Evolutionary conservation across 73 alveolate genomes (phyloP).

Genomic region (Paramecium sonneborni): DNA sequence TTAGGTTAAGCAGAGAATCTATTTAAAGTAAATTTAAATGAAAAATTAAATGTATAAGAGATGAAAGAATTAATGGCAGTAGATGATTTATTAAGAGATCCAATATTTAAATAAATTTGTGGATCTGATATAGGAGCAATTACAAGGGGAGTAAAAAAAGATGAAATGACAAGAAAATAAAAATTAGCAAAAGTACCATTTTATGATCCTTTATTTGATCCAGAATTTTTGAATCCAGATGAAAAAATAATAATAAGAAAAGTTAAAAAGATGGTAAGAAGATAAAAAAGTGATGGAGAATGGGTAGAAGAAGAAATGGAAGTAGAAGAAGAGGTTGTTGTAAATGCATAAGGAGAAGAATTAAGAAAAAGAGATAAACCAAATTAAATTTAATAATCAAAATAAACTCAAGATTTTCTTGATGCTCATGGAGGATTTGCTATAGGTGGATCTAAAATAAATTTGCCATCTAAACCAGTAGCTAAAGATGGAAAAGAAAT

Average conservation of each 20-base stretch:
- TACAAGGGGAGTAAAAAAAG: conserved; percentile 50
- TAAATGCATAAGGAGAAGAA: conserved; percentile 55
- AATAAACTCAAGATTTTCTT: conserved; percentile 33
- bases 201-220: conserved; percentile 68
- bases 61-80: conserved; percentile 46
- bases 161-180: conserved; percentile 57
- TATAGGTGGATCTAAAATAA: conserved; percentile 65
- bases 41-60: conserved; percentile 60
- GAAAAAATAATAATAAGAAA: conserved; percentile 54
- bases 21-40: conserved; percentile 49
- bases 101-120: conserved; percentile 56
- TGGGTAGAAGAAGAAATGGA: conserved; percentile 71
- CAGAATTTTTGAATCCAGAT: conserved; percentile 59
- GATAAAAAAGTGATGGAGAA: conserved; percentile 59
- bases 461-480: conserved; percentile 54
- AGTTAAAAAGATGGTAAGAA: conserved; percentile 59
- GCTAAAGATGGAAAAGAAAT: conserved; percentile 60
- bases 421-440: conserved; percentile 69
- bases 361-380: conserved; percentile 64
- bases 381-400: background rate
- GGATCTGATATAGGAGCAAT: conserved; percentile 58
- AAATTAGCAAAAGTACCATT: conserved; percentile 39
- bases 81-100: conserved; percentile 66
- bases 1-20: conserved; percentile 60
- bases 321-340: conserved; percentile 66